Percentiles rank a stretch among this genome's conserved stretches.
Conservation (phyloP, 768 basidiomycete genomes). For the Cubamyces sp. region DNA sequence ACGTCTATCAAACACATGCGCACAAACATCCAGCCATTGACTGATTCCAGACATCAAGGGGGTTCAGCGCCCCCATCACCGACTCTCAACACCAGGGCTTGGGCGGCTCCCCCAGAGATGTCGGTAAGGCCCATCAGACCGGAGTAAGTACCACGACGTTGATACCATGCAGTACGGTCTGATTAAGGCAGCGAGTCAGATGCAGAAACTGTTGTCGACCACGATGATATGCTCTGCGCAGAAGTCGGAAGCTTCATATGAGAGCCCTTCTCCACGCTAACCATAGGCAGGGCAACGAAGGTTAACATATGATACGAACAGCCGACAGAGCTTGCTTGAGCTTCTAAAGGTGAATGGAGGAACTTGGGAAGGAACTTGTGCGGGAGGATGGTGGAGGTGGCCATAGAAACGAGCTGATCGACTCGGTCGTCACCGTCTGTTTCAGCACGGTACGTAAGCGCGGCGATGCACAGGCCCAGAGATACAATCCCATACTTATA, state of each 20-base stretch:
- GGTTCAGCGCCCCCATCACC: conserved; percentile 6
- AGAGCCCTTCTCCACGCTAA: too few relatives aligned
- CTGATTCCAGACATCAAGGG: background rate
- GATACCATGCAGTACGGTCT: conserved; percentile 10
- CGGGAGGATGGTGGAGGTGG: background rate
- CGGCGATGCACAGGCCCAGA: conserved; percentile 16
- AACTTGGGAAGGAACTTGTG: too few relatives aligned
- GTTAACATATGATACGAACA: background rate
- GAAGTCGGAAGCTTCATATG: background rate
- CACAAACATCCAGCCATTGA: background rate
- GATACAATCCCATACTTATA: background rate
- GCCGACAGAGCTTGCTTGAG: background rate
- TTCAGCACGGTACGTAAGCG: conserved; percentile 23
- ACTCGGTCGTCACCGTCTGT: conserved; percentile 10
- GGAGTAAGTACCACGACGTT: conserved; percentile 1
- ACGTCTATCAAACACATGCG: too few relatives aligned
- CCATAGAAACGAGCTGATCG: conserved; percentile 22
- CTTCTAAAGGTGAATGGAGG: background rate
- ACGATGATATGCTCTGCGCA: background rate
- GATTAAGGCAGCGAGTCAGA: conserved; percentile 2
- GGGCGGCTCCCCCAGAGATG: background rate
- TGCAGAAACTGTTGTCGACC: background rate
- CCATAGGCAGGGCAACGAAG: too few relatives aligned
- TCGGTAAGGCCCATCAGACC: conserved; percentile 5
- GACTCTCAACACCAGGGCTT: background rate